These are phyloP conservation scores for Exophiala spinifera DNA, from an alignment of 2,329 filamentous ascomycete species.

Conservation along the genomic window DNA sequence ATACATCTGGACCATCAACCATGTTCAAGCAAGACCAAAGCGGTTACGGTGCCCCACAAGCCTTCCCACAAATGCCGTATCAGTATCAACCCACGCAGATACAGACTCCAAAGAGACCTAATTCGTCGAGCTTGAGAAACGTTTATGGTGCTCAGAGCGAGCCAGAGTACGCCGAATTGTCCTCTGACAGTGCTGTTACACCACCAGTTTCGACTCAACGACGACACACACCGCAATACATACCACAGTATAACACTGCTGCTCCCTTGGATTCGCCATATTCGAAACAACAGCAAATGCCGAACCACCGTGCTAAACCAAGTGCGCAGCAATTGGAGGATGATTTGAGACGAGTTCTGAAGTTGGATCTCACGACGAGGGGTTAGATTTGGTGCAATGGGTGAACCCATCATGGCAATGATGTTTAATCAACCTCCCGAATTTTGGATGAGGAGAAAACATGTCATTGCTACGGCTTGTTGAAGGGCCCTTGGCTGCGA, in stretches of 20 bases:
- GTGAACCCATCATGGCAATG: background rate
- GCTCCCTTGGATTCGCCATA: slow-evolving; percentile 13
- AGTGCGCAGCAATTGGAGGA: slow-evolving; percentile 48
- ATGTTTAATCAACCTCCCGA: background rate
- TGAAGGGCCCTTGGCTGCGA: slow-evolving; percentile 5
- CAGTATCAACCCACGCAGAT: slow-evolving; percentile 11
- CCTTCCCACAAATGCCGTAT: slow-evolving; percentile 5
- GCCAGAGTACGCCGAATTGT: slow-evolving; percentile 25
- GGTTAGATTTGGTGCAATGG: slow-evolving; percentile 13
- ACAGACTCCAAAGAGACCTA: slow-evolving; percentile 20
- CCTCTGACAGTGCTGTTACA: slow-evolving; percentile 22
- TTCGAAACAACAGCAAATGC: slow-evolving; percentile 19
- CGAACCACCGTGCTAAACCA: slow-evolving; percentile 30
- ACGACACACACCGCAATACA: slow-evolving; percentile 7
- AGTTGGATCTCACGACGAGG: slow-evolving; percentile 34
- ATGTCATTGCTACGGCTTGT: background rate
- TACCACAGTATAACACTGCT: slow-evolving; percentile 11
- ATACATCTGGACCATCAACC: slow-evolving; percentile 16
- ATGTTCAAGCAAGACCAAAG: slow-evolving; percentile 15
- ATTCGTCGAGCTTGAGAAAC: slow-evolving; percentile 23
- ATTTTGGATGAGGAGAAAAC: background rate
- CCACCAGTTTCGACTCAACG: slow-evolving; percentile 23
- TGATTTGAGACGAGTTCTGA: slow-evolving; percentile 47
- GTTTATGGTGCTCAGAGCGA: slow-evolving; percentile 23
- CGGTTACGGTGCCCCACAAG: slow-evolving; percentile 4